These are phyloP conservation scores for Penicillium sp. DNA, from an alignment of 2,329 filamentous ascomycete species.

Conservation along the genomic window DNA sequence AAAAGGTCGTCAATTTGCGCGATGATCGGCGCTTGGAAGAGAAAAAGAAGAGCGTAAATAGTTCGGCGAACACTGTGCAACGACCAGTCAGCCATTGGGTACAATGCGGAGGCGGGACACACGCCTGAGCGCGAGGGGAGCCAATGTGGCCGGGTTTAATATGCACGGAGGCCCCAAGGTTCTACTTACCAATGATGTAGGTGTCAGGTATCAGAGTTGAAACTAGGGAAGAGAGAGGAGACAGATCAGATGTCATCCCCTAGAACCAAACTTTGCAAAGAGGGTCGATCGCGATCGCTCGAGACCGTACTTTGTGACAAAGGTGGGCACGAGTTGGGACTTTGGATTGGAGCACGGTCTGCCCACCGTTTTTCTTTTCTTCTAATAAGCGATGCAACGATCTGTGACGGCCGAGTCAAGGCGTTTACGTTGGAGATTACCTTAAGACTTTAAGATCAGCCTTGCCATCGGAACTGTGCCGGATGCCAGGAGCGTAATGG, in stretches of 20 bases:
- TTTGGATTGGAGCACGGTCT: conserved; percentile 10
- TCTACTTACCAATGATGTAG: conserved; percentile 19
- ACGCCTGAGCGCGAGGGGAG: conserved; percentile 20
- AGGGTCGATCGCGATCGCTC: conserved; percentile 19
- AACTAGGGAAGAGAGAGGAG: conserved; percentile 1
- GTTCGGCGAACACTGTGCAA: conserved; percentile 16
- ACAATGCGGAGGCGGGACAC: conserved; percentile 20
- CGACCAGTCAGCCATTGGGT: conserved; percentile 23
- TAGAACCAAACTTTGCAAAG: conserved; percentile 12
- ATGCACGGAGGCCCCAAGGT: conserved; percentile 18
- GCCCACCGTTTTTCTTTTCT: not conserved
- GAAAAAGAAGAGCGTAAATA: not conserved
- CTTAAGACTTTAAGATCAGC: conserved; percentile 20
- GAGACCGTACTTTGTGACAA: conserved; percentile 7
- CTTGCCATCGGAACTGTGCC: conserved; percentile 21
- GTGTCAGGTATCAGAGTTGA: conserved; percentile 2
- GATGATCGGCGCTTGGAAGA: not conserved
- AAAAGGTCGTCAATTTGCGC: not conserved
- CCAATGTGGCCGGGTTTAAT: conserved; percentile 12
- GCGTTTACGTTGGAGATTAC: conserved; percentile 6
- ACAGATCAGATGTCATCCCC: conserved; percentile 19
- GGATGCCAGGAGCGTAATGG: conserved; percentile 18
- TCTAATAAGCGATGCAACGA: conserved; percentile 18
- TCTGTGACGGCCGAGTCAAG: conserved; percentile 11
- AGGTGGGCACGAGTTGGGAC: not conserved